A percentile compares a stretch with the other conserved stretches of the same genome.
Conservation (phyloP, 2,329 filamentous ascomycete species). For the Colletotrichum agaves region DNA sequence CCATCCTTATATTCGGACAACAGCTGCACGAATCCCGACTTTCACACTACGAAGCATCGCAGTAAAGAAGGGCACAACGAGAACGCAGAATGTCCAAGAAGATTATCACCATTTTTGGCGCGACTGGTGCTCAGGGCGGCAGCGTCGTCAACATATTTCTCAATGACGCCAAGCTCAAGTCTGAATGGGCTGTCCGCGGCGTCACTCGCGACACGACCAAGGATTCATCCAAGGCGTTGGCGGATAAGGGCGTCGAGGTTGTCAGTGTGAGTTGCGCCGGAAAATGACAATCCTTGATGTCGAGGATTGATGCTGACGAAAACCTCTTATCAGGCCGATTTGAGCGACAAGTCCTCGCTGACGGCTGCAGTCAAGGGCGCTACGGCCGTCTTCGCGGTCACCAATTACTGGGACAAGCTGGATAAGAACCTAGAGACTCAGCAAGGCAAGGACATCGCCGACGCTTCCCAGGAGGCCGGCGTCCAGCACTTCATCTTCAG, state of each 20-base stretch:
- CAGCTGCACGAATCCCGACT: background rate
- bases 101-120: conserved; percentile 66
- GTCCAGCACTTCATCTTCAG: conserved; percentile 58
- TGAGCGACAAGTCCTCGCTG: conserved; percentile 58
- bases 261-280: conserved; percentile 50
- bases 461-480: conserved; percentile 55
- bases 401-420: conserved; percentile 61
- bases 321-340: conserved; percentile 52
- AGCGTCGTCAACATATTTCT: conserved; percentile 59
- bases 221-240: conserved; percentile 56
- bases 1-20: background rate
- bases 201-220: conserved; percentile 62
- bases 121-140: conserved; percentile 70
- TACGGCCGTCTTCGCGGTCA: conserved; percentile 62
- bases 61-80: background rate
- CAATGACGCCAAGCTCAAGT: conserved; percentile 52
- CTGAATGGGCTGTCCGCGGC: conserved; percentile 62
- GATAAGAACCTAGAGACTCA: conserved; percentile 53
- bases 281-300: background rate
- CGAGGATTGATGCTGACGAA: background rate
- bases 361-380: conserved; percentile 56
- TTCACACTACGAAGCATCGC: background rate
- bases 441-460: conserved; percentile 60
- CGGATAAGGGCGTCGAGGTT: conserved; percentile 59
- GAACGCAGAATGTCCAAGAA: conserved; percentile 44